phyloP scores from a whole-genome alignment of 208 protist genomes.

The Sergeia podlipaevii region DNA sequence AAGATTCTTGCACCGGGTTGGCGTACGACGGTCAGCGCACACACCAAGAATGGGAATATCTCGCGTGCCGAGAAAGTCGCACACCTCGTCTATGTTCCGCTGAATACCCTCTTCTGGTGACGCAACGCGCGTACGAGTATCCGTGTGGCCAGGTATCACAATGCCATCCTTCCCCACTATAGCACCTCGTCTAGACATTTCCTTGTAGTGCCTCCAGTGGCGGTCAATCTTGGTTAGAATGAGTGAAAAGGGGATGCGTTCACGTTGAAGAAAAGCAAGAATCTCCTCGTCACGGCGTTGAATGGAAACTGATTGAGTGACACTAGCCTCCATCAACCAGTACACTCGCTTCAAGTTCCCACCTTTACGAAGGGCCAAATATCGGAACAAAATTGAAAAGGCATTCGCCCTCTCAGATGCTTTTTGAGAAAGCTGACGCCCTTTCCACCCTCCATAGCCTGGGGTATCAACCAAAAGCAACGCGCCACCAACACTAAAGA shows the following conservation, averaged over 20 bases:
- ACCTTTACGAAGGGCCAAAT: slow-evolving; percentile 71
- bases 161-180: slow-evolving; percentile 26
- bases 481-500: slow-evolving; percentile 89
- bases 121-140: neutral
- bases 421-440: slow-evolving; percentile 31
- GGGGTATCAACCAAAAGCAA: slow-evolving; percentile 86
- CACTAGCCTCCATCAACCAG: slow-evolving; percentile 75
- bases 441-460: slow-evolving; percentile 83
- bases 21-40: slow-evolving; percentile 44
- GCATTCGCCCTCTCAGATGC: slow-evolving; percentile 52
- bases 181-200: slow-evolving; percentile 13
- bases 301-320: slow-evolving; percentile 32
- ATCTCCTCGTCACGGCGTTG: slow-evolving; percentile 79
- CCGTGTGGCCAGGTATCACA: neutral
- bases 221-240: slow-evolving; percentile 84
- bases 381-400: slow-evolving; percentile 82
- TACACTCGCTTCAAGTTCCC: slow-evolving; percentile 82
- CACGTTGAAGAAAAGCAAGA: slow-evolving; percentile 51
- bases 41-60: slow-evolving; percentile 70
- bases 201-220: slow-evolving; percentile 34
- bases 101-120: slow-evolving; percentile 35
- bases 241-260: slow-evolving; percentile 79
- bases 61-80: slow-evolving; percentile 62
- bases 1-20: slow-evolving; percentile 57
- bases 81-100: slow-evolving; percentile 55